Percentiles rank a stretch among this genome's conserved stretches.
phyloP scores from a whole-genome alignment of 2,329 filamentous ascomycete species.

The Alternaria arborescens region DNA sequence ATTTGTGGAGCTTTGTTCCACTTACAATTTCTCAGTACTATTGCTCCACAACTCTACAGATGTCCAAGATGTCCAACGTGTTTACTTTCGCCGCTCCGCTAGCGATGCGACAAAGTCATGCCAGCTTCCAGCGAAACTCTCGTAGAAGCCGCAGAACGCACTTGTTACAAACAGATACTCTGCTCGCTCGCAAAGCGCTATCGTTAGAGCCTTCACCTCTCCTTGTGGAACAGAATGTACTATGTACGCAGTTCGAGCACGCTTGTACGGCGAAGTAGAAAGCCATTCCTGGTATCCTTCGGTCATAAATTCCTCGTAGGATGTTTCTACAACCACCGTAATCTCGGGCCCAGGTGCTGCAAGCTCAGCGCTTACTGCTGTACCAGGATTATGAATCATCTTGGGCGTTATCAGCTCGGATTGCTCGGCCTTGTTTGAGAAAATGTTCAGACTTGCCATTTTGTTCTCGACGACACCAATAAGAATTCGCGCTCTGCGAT shows the following conservation, averaged over 20 bases:
- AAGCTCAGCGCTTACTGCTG: conserved; percentile 31
- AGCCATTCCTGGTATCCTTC: conserved; percentile 39
- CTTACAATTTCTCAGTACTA: background rate
- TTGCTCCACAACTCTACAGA: background rate
- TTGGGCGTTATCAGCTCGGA: conserved; percentile 8
- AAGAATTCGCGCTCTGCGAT: conserved; percentile 19
- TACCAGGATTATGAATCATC: conserved; percentile 45
- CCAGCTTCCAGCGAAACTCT: conserved; percentile 36
- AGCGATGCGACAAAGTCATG: conserved; percentile 29
- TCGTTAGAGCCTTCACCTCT: conserved; percentile 22
- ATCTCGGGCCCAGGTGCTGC: conserved; percentile 36
- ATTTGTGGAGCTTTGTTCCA: background rate
- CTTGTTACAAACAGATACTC: conserved; percentile 42
- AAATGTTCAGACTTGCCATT: conserved; percentile 17
- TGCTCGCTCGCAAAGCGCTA: conserved; percentile 23
- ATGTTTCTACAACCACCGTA: conserved; percentile 37
- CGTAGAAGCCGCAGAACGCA: conserved; percentile 28
- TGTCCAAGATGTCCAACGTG: background rate
- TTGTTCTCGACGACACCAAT: conserved; percentile 15
- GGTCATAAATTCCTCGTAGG: conserved; percentile 27
- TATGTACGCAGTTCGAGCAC: conserved; percentile 35
- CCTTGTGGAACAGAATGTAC: conserved; percentile 35
- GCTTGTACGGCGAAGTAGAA: conserved; percentile 30
- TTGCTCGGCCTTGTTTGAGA: background rate
- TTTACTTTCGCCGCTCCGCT: conserved; percentile 6